Percentiles rank a stretch among this genome's conserved stretches.
phyloP scores from a whole-genome alignment of 345 rosid species.

The Erysimum cheiranthoides region DNA sequence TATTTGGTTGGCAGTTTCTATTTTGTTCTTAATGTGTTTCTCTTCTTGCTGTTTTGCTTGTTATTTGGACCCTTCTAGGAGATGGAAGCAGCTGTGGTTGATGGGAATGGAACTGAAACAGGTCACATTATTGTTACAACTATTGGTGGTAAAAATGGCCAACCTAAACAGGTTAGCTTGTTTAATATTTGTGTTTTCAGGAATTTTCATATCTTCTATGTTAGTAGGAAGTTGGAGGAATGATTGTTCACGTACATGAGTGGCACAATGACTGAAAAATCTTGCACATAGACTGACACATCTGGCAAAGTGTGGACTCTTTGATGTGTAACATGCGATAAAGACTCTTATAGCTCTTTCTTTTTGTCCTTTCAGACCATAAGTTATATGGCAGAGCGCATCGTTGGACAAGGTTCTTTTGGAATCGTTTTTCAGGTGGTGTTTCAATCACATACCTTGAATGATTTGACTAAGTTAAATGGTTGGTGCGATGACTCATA shows the following conservation, averaged over 20 bases:
- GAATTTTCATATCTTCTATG: not conserved
- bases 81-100: conserved; percentile 83
- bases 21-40: conserved; percentile 12
- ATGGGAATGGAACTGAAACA: conserved; percentile 86
- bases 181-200: not conserved
- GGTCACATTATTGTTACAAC: conserved; percentile 89
- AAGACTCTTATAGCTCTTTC: not conserved
- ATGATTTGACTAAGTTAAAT: not conserved
- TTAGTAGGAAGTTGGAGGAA: not conserved
- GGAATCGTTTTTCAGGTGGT: conserved; percentile 93
- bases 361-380: conserved; percentile 58
- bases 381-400: conserved; percentile 98
- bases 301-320: not conserved
- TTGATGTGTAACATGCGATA: not conserved
- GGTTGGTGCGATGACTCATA: not conserved
- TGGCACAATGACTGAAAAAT: not conserved
- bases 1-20: not conserved
- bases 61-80: conserved; percentile 54
- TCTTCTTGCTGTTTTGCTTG: not conserved
- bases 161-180: conserved; percentile 72
- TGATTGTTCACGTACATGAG: not conserved
- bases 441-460: not conserved
- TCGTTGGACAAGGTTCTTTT: conserved; percentile 95
- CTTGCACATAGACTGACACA: not conserved
- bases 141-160: conserved; percentile 82